Conservation (phyloP, 176 grass and related monocot genomes). For the Zea mays region DNA sequence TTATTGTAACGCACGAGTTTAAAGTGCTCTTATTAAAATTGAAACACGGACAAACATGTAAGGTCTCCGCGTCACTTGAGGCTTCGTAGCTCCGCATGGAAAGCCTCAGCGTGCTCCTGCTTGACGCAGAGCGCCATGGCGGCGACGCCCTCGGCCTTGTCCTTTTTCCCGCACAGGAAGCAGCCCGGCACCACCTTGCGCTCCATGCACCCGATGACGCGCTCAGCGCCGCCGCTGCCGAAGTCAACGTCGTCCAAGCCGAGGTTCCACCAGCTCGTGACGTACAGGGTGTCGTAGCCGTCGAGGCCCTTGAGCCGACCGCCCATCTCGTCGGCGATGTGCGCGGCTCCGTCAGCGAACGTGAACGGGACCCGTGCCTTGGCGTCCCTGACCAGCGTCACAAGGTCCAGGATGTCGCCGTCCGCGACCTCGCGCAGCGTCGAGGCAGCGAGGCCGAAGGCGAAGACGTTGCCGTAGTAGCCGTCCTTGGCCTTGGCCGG, state of each 20-base stretch:
- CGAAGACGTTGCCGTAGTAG: constrained; percentile 20
- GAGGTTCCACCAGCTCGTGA: constrained; percentile 17
- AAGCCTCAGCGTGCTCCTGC: neutral
- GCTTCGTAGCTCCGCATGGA: neutral
- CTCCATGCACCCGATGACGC: constrained; percentile 1
- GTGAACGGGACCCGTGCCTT: neutral
- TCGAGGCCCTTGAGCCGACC: neutral
- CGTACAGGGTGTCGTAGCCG: neutral
- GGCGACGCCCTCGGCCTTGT: neutral
- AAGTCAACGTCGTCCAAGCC: constrained; percentile 13
- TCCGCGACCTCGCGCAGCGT: neutral
- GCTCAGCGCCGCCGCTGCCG: neutral
- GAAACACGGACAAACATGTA: no score
- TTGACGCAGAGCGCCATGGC: constrained; percentile 4
- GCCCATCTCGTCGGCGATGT: neutral
- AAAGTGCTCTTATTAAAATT: no score
- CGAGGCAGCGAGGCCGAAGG: neutral
- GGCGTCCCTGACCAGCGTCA: neutral
- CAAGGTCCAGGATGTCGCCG: neutral
- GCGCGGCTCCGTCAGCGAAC: neutral
- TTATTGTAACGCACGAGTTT: no score
- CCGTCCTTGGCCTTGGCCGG: neutral
- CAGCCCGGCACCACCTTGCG: neutral
- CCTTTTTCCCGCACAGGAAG: constrained; percentile 4
- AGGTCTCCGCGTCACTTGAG: neutral